phyloP scores from a whole-genome alignment of 139 green algal species.

The Haematococcus sp. region DNA sequence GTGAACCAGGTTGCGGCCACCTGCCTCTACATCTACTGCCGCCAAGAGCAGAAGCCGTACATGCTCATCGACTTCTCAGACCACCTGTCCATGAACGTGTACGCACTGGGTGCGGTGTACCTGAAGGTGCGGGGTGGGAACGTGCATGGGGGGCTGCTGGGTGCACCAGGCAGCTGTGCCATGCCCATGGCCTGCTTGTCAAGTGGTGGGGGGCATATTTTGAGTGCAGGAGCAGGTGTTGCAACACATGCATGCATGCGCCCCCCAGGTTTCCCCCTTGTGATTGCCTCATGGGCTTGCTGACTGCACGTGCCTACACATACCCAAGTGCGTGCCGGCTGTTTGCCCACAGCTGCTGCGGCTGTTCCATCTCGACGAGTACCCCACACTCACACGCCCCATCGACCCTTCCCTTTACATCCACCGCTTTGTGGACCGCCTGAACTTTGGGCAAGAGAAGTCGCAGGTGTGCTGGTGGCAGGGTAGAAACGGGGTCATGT shows the following conservation, averaged over 20 bases:
- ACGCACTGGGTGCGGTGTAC: conserved; percentile 76
- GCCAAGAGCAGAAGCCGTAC: conserved; percentile 86
- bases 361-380: conserved; percentile 85
- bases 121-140: conserved; percentile 48
- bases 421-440: conserved; percentile 83
- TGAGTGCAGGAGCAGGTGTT: no score
- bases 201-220: no score
- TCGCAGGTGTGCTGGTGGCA: neutral
- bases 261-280: no score
- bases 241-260: no score
- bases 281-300: no score
- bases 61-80: conserved; percentile 99
- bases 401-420: conserved; percentile 96
- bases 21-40: conserved; percentile 95
- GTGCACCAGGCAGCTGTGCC: no score
- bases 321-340: no score
- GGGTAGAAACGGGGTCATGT: neutral
- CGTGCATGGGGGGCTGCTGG: no score
- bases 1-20: conserved; percentile 88
- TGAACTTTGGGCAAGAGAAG: conserved; percentile 36
- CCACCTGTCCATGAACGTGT: conserved; percentile 46
- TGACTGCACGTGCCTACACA: no score
- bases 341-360: conserved; percentile 68
- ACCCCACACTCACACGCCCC: conserved; percentile 79
- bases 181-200: no score